phyloP scores from a whole-genome alignment of 192 early-diverging fungal species.

The Thamnidium elegans region DNA sequence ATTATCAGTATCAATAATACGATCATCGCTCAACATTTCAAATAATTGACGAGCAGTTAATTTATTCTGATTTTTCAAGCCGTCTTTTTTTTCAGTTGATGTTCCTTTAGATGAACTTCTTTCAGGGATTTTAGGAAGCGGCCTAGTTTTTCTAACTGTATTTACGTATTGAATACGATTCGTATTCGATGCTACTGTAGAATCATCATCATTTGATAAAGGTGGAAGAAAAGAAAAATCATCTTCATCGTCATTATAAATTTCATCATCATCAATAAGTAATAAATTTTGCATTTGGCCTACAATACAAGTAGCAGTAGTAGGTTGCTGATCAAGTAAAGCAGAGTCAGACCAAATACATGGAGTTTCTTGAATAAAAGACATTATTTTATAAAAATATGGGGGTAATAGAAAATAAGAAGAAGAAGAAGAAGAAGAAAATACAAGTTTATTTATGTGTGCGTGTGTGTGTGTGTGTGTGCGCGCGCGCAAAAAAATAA shows the following conservation, averaged over 20 bases:
- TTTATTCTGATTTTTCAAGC: not conserved
- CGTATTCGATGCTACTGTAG: not conserved
- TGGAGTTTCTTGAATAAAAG: no score
- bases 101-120: not conserved
- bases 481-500: no score
- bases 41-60: conserved; percentile 4
- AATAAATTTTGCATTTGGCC: conserved; percentile 3
- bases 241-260: not conserved
- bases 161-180: not conserved
- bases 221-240: not conserved
- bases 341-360: no score
- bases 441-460: no score
- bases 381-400: no score
- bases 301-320: not conserved
- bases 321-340: no score
- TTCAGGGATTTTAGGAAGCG: conserved; percentile 4
- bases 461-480: no score
- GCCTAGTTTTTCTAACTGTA: conserved; percentile 2
- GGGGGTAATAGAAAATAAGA: no score
- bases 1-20: not conserved
- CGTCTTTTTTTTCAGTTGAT: not conserved
- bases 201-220: not conserved
- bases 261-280: conserved; percentile 6
- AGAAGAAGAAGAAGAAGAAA: no score
- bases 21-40: conserved; percentile 4